phyloP scores from a whole-genome alignment of 2,329 filamentous ascomycete species.

The Aspergillus glaucus region DNA sequence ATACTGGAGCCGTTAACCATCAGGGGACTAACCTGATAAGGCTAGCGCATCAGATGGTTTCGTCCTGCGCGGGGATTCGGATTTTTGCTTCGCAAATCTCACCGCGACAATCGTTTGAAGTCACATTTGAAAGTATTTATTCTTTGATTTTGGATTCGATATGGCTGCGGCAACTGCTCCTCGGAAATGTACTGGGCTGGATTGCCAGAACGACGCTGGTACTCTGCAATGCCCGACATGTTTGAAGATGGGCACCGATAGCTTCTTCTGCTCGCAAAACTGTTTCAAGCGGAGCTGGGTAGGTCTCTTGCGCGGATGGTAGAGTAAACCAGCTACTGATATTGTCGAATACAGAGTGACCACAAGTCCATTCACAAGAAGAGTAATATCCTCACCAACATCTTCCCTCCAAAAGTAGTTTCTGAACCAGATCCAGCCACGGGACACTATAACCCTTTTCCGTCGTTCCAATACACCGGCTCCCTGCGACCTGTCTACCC shows the following conservation, averaged over 20 bases:
- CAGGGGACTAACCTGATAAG: neutral
- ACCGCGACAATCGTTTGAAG: neutral
- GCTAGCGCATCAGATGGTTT: neutral
- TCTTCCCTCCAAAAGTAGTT: conserved; percentile 72
- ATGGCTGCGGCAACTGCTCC: conserved; percentile 26
- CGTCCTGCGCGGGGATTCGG: neutral
- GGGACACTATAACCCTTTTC: conserved; percentile 87
- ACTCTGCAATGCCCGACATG: conserved; percentile 91
- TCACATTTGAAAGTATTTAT: neutral
- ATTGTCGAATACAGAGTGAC: conserved; percentile 50
- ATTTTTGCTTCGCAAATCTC: neutral
- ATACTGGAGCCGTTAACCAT: neutral
- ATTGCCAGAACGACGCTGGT: conserved; percentile 82
- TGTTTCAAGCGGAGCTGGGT: conserved; percentile 99
- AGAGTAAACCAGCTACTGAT: neutral
- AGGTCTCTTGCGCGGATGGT: conserved; percentile 33
- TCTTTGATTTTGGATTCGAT: conserved; percentile 1
- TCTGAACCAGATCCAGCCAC: conserved; percentile 89
- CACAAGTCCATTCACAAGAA: conserved; percentile 86
- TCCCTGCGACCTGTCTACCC: conserved; percentile 79
- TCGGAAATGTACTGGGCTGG: conserved; percentile 63
- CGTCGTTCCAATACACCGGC: conserved; percentile 76
- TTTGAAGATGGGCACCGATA: conserved; percentile 81
- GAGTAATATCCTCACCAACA: conserved; percentile 64
- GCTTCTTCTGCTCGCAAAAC: conserved; percentile 96